Evolutionary conservation across 2,329 filamentous ascomycete genomes (phyloP).

Genomic region (Furcasterigmium furcatum): DNA sequence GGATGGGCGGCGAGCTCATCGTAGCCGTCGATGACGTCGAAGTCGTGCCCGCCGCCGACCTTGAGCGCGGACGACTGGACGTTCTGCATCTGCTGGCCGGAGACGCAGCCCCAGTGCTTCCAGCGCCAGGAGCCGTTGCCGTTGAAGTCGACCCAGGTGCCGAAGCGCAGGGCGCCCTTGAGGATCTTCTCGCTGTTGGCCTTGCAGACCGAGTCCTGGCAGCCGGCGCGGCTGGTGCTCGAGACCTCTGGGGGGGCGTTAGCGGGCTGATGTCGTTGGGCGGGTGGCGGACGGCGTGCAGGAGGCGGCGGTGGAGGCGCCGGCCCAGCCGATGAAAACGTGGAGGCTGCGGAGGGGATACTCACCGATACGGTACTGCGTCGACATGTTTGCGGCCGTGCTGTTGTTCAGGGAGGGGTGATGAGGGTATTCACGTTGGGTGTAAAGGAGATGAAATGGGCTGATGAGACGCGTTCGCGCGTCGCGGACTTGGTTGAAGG

Average conservation of each 20-base stretch:
- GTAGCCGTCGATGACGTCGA: constrained; percentile 73
- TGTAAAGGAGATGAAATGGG: too few species aligned
- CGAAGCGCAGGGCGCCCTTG: constrained; percentile 79
- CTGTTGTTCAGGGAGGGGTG: background rate
- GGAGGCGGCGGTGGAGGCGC: too few species aligned
- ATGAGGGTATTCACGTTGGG: background rate
- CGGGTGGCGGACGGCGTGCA: too few species aligned
- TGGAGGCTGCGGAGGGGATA: too few species aligned
- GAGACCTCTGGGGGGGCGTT: constrained; percentile 58
- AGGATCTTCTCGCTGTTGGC: constrained; percentile 64
- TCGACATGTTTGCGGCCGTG: too few species aligned
- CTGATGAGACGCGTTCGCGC: too few species aligned
- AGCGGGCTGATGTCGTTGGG: too few species aligned
- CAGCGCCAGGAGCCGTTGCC: constrained; percentile 67
- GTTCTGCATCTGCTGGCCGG: constrained; percentile 68
- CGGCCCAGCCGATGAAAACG: too few species aligned
- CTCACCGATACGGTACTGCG: too few species aligned
- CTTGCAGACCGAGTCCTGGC: constrained; percentile 73
- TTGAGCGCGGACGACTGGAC: constrained; percentile 51
- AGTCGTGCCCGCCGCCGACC: constrained; percentile 47
- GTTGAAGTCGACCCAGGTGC: constrained; percentile 63
- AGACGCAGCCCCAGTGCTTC: constrained; percentile 93
- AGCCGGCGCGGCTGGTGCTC: constrained; percentile 69
- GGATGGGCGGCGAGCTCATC: constrained; percentile 63
- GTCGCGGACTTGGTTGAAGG: too few species aligned